Evolutionary conservation across 2,329 filamentous ascomycete species (phyloP).

Genomic region (Chalaropsis ovoidea): DNA sequence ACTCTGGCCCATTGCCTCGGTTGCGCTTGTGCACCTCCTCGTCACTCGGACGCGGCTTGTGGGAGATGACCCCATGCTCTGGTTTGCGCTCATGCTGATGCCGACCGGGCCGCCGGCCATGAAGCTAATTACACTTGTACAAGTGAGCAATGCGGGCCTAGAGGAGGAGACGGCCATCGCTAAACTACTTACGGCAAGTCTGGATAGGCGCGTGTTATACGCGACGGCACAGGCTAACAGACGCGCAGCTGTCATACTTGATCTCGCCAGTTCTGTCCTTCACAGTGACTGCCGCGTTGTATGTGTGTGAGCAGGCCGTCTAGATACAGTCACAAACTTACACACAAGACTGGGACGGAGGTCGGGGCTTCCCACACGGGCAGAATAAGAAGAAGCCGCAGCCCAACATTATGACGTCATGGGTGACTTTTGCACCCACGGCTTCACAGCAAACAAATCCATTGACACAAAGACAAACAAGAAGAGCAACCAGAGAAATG

Average conservation of each 20-base stretch:
- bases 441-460: not conserved
- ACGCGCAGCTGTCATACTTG: constrained; percentile 6
- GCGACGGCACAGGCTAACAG: not conserved
- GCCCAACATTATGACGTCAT: not conserved
- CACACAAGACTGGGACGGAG: not conserved
- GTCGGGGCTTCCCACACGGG: not conserved
- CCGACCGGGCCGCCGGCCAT: constrained; percentile 40
- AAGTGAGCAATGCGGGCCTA: constrained; percentile 36
- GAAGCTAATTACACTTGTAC: constrained; percentile 39
- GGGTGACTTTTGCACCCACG: too few relatives aligned
- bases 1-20: constrained; percentile 49
- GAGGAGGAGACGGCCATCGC: constrained; percentile 37
- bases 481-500: not conserved
- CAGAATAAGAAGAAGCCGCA: not conserved
- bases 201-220: not conserved
- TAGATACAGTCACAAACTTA: not conserved
- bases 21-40: constrained; percentile 45
- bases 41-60: constrained; percentile 44
- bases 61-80: constrained; percentile 51
- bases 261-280: constrained; percentile 10
- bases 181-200: constrained; percentile 37
- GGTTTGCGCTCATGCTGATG: constrained; percentile 49
- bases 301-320: not conserved
- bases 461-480: not conserved
- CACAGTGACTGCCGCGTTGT: constrained; percentile 2